A percentile compares a stretch with the other conserved stretches of the same genome.
These are phyloP conservation scores for Neolecta irregularis DNA, from an alignment of 1,139 yeast genomes.

Conservation along the genomic window DNA sequence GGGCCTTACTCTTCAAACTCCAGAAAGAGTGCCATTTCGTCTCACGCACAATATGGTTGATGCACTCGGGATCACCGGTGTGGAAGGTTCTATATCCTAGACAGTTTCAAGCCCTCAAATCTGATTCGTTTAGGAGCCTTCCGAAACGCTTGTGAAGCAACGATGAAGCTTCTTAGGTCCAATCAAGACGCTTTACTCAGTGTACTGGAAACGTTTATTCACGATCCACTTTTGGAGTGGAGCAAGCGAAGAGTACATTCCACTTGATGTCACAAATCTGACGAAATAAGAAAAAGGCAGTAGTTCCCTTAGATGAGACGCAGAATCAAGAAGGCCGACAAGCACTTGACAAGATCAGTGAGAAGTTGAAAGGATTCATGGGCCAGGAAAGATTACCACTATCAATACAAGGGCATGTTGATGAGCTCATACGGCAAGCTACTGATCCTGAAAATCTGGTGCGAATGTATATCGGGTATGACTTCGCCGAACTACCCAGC, in stretches of 20 bases:
- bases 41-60: constrained; percentile 77
- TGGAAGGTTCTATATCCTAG: constrained; percentile 44
- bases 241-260: constrained; percentile 21
- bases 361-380: constrained; percentile 68
- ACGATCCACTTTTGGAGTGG: constrained; percentile 82
- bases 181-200: constrained; percentile 86
- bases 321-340: constrained; percentile 17
- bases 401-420: constrained; percentile 88
- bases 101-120: not conserved
- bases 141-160: constrained; percentile 72
- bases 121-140: constrained; percentile 29
- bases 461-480: constrained; percentile 77
- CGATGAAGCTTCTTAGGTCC: constrained; percentile 52
- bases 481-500: too few species aligned
- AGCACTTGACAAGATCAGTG: constrained; percentile 59
- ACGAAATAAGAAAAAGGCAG: constrained; percentile 13
- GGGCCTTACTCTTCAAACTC: constrained; percentile 46
- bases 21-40: constrained; percentile 90
- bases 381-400: constrained; percentile 71
- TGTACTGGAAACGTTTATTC: constrained; percentile 76
- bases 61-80: constrained; percentile 80
- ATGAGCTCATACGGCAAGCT: constrained; percentile 73
- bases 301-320: constrained; percentile 14
- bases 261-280: constrained; percentile 18
- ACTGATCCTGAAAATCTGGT: constrained; percentile 54